These are phyloP conservation scores for Emmonsiellopsis sp. DNA, from an alignment of 2,329 filamentous ascomycete species.

Conservation along the genomic window DNA sequence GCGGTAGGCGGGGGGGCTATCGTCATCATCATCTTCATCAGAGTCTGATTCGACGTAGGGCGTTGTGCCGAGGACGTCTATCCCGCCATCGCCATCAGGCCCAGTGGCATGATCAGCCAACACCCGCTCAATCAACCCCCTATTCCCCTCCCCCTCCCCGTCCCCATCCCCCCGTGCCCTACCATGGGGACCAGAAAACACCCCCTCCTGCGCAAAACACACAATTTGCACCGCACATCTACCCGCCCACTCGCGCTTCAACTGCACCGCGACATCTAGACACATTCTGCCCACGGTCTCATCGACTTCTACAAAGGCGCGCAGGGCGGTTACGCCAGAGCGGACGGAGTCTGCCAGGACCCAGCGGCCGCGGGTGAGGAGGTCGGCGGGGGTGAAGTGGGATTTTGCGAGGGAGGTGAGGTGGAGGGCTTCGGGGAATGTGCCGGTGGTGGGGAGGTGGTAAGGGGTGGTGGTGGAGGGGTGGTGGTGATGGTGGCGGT, in stretches of 20 bases:
- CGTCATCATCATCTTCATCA: conserved; percentile 6
- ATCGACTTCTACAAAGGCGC: conserved; percentile 64
- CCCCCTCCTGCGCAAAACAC: conserved; percentile 60
- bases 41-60: conserved; percentile 56
- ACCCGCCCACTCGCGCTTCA: conserved; percentile 47
- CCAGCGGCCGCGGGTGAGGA: conserved; percentile 55
- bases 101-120: conserved; percentile 12
- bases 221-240: conserved; percentile 56
- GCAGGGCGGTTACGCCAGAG: conserved; percentile 58
- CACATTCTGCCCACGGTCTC: conserved; percentile 49
- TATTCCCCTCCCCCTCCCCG: conserved; percentile 43
- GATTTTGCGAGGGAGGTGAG: conserved; percentile 52
- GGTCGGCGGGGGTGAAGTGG: conserved; percentile 51
- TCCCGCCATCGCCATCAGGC: conserved; percentile 17
- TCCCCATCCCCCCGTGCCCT: too few species aligned
- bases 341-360: conserved; percentile 55
- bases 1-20: conserved; percentile 30
- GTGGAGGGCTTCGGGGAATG: conserved; percentile 56
- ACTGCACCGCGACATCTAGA: conserved; percentile 45
- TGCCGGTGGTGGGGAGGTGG: conserved; percentile 48
- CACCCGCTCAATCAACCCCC: conserved; percentile 40
- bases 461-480: conserved; percentile 44
- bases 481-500: conserved; percentile 38
- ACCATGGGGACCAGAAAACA: conserved; percentile 43
- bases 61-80: conserved; percentile 57